These are phyloP conservation scores for Bryoerythrophyllum caledonicum DNA, from an alignment of 225 moss, liverwort and hornwort genomes.

Conservation along the genomic window DNA sequence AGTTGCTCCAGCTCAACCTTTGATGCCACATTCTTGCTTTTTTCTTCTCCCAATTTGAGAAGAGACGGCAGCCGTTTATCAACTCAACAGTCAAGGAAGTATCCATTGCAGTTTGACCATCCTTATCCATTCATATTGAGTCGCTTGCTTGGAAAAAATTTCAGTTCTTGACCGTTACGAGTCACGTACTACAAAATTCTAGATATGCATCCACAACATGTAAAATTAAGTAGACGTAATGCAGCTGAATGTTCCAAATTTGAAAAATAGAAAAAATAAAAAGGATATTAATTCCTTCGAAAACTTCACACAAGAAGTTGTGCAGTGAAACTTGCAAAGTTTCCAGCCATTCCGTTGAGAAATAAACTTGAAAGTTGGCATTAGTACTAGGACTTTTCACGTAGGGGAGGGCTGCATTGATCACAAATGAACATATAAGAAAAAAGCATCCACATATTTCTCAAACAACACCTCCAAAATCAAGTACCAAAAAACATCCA, in stretches of 20 bases:
- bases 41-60: slow-evolving; percentile 63
- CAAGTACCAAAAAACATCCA: slow-evolving; percentile 7
- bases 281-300: slow-evolving; percentile 87
- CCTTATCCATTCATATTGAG: neutral
- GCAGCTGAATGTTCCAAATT: slow-evolving; percentile 1
- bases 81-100: slow-evolving; percentile 52
- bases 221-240: slow-evolving; percentile 11
- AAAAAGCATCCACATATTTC: slow-evolving; percentile 3
- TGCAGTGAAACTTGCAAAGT: slow-evolving; percentile 75
- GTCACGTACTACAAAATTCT: slow-evolving; percentile 2
- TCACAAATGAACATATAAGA: slow-evolving; percentile 19
- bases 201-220: slow-evolving; percentile 1
- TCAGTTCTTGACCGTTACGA: neutral
- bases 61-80: slow-evolving; percentile 71
- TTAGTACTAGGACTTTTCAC: slow-evolving; percentile 75
- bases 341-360: slow-evolving; percentile 85
- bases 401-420: slow-evolving; percentile 85
- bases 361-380: slow-evolving; percentile 78
- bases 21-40: slow-evolving; percentile 36
- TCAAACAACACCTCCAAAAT: slow-evolving; percentile 10
- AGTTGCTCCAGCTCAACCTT: slow-evolving; percentile 61
- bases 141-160: slow-evolving; percentile 10
- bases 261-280: slow-evolving; percentile 3
- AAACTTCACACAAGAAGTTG: slow-evolving; percentile 81
- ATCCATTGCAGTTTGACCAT: slow-evolving; percentile 14